A percentile compares a stretch with the other conserved stretches of the same genome.
Evolutionary conservation across 2,329 filamentous ascomycete genomes (phyloP).

Genomic region (Macrophomina phaseolina): DNA sequence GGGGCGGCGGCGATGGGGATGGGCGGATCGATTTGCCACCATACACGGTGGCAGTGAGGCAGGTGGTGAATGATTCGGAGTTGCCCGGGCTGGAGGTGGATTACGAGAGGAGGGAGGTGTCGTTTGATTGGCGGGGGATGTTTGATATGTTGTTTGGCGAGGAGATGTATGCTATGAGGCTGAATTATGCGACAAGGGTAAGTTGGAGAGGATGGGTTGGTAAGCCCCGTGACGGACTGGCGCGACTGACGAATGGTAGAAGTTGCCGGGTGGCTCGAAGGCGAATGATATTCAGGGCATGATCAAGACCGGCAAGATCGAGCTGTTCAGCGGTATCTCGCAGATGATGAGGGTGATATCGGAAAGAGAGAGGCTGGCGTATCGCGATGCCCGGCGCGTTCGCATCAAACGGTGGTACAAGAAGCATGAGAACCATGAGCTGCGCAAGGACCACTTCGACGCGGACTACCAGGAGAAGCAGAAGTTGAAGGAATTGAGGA

Average conservation of each 20-base stretch:
- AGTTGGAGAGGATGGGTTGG: too few species aligned
- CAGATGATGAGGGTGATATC: slow-evolving; percentile 12
- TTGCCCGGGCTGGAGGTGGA: slow-evolving; percentile 36
- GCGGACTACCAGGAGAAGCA: slow-evolving; percentile 9
- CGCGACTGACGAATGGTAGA: background rate
- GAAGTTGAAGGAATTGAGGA: slow-evolving; percentile 15
- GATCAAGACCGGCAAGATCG: slow-evolving; percentile 8
- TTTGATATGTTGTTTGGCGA: slow-evolving; percentile 42
- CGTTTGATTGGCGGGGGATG: slow-evolving; percentile 39
- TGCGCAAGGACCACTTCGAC: background rate
- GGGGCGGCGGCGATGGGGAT: slow-evolving; percentile 18
- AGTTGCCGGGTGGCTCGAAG: background rate
- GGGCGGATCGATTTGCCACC: slow-evolving; percentile 38
- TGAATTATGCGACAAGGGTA: slow-evolving; percentile 7
- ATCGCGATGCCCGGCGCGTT: slow-evolving; percentile 13
- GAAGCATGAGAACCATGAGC: slow-evolving; percentile 6
- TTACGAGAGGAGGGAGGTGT: slow-evolving; percentile 33
- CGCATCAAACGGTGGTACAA: slow-evolving; percentile 19
- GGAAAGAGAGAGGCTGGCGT: slow-evolving; percentile 1
- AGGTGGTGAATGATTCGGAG: slow-evolving; percentile 42
- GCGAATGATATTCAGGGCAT: slow-evolving; percentile 1
- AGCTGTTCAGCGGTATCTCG: slow-evolving; percentile 8
- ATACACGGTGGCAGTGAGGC: slow-evolving; percentile 38
- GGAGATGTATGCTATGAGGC: slow-evolving; percentile 26
- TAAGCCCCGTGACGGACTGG: too few species aligned